Conservation (phyloP, 1,284 basidiomycete species). For the Crepidotus sp. region DNA sequence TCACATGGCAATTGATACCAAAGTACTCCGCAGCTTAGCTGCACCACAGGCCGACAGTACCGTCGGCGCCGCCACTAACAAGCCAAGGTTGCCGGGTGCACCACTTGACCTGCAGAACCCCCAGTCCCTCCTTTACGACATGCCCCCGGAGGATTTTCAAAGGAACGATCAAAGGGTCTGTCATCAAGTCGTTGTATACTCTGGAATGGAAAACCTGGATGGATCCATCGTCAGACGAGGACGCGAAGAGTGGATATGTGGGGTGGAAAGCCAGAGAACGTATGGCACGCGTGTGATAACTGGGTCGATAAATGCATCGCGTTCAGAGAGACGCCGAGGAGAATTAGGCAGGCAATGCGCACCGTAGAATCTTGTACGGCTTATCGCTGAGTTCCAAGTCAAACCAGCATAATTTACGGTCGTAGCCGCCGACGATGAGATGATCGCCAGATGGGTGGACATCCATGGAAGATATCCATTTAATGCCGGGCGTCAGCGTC, state of each 20-base stretch:
- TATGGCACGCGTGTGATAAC: conserved; percentile 91
- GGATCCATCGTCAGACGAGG: conserved; percentile 92
- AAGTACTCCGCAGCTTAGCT: conserved; percentile 33
- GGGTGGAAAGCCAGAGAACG: conserved; percentile 89
- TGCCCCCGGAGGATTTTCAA: conserved; percentile 95
- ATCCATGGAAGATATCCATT: conserved; percentile 96
- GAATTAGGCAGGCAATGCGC: conserved; percentile 18
- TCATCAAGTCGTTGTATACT: conserved; percentile 90
- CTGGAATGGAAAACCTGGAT: conserved; percentile 96
- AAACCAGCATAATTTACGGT: conserved; percentile 98
- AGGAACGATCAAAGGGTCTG: conserved; percentile 94
- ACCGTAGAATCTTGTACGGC: conserved; percentile 94
- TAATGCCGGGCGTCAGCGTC: conserved; percentile 86
- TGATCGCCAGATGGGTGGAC: conserved; percentile 95
- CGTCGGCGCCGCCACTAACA: conserved; percentile 89
- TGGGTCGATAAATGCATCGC: conserved; percentile 24
- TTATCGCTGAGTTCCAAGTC: conserved; percentile 93
- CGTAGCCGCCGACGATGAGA: conserved; percentile 94
- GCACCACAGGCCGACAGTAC: conserved; percentile 83
- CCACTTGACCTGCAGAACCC: conserved; percentile 90
- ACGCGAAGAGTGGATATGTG: conserved; percentile 92
- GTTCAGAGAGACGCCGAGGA: conserved; percentile 8
- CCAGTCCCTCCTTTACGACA: conserved; percentile 74
- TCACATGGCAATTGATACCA: background rate
- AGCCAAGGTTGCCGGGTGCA: conserved; percentile 89